A percentile compares a stretch with the other conserved stretches of the same genome.
phyloP scores from a whole-genome alignment of 345 rosid genomes.

The Gossypium australe region DNA sequence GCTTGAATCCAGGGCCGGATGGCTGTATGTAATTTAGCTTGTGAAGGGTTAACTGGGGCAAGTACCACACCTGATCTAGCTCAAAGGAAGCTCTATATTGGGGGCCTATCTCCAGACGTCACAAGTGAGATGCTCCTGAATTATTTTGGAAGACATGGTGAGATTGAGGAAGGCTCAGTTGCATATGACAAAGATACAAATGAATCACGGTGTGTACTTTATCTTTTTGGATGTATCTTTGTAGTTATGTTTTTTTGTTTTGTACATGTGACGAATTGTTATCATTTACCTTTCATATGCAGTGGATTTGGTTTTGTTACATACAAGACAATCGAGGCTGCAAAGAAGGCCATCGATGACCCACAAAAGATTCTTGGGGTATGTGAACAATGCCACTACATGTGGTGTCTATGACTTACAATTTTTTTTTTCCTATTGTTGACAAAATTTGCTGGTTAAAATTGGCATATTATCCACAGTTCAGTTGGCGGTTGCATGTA shows the following conservation, averaged over 20 bases:
- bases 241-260: background rate
- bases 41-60: slow-evolving; percentile 51
- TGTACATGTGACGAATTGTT: background rate
- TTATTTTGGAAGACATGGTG: slow-evolving; percentile 47
- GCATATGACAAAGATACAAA: slow-evolving; percentile 65
- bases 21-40: slow-evolving; percentile 62
- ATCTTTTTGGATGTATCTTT: background rate
- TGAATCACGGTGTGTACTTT: slow-evolving; percentile 44
- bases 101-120: slow-evolving; percentile 55
- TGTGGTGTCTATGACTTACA: background rate
- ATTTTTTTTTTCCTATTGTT: background rate
- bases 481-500: background rate
- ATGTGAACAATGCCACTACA: slow-evolving; percentile 6
- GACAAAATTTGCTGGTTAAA: background rate
- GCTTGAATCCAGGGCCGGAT: slow-evolving; percentile 45
- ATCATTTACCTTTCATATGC: slow-evolving; percentile 17
- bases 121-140: slow-evolving; percentile 52
- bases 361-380: slow-evolving; percentile 58
- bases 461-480: background rate
- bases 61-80: slow-evolving; percentile 41
- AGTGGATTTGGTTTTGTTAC: slow-evolving; percentile 73
- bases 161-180: slow-evolving; percentile 65
- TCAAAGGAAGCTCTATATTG: slow-evolving; percentile 60
- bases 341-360: slow-evolving; percentile 58
- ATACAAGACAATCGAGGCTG: slow-evolving; percentile 51